A percentile compares a stretch with the other conserved stretches of the same genome.
phyloP scores from a whole-genome alignment of 805 yeast species.

The Starmera amethionina region DNA sequence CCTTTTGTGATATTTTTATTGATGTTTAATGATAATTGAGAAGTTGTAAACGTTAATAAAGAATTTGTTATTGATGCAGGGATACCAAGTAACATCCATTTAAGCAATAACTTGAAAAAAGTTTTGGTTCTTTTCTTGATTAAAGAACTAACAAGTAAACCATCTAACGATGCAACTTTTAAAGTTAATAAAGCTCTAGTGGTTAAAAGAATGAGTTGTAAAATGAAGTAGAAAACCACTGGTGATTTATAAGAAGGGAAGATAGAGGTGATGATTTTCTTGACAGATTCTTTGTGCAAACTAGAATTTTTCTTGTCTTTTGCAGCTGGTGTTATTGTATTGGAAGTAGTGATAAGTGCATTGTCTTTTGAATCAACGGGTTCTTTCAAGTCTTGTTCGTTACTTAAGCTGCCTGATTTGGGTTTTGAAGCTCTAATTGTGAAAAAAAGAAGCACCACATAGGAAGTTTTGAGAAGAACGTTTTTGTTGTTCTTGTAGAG shows the following conservation, averaged over 20 bases:
- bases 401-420: no score
- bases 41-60: conserved; percentile 50
- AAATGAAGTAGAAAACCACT: conserved; percentile 13
- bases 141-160: conserved; percentile 71
- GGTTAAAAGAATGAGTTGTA: conserved; percentile 37
- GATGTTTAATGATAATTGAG: conserved; percentile 45
- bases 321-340: neutral
- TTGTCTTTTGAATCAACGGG: no score
- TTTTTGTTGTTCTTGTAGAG: neutral
- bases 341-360: neutral
- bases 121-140: conserved; percentile 58
- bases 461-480: neutral
- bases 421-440: neutral
- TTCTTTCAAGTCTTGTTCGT: no score
- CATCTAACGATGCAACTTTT: conserved; percentile 81
- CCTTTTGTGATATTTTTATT: conserved; percentile 55
- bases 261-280: conserved; percentile 7
- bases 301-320: neutral
- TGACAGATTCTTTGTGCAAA: conserved; percentile 8
- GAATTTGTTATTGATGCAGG: conserved; percentile 82
- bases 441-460: neutral
- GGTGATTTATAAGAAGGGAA: conserved; percentile 16
- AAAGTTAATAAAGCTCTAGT: conserved; percentile 66
- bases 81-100: conserved; percentile 79
- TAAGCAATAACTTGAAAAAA: conserved; percentile 51